phyloP scores from a whole-genome alignment of 1,284 basidiomycete species.

The Sparassis latifolia region DNA sequence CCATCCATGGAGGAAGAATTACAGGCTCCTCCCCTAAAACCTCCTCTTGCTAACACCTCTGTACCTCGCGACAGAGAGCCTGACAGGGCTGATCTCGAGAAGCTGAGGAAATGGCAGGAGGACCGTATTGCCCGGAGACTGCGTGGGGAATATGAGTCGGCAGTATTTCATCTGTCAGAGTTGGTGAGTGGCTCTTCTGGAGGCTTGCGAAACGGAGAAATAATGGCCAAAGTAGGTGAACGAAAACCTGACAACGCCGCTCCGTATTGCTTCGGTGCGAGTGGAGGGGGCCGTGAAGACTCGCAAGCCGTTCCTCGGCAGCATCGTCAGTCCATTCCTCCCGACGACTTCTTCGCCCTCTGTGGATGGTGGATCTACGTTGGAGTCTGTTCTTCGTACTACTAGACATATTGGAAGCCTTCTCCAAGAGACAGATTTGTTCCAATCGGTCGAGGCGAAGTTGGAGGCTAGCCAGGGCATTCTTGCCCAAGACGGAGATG shows the following conservation, averaged over 20 bases:
- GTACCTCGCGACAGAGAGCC: slow-evolving; percentile 51
- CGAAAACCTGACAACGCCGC: slow-evolving; percentile 50
- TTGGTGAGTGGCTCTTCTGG: slow-evolving; percentile 43
- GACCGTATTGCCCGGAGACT: slow-evolving; percentile 60
- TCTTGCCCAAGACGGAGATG: slow-evolving; percentile 58
- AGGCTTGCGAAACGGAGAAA: not conserved
- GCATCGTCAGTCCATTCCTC: slow-evolving; percentile 69
- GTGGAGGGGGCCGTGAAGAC: slow-evolving; percentile 75
- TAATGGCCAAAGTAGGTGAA: slow-evolving; percentile 44
- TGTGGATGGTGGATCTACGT: slow-evolving; percentile 30
- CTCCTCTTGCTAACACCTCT: slow-evolving; percentile 48
- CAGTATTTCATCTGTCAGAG: slow-evolving; percentile 60
- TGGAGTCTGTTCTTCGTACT: slow-evolving; percentile 64
- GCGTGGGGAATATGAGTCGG: slow-evolving; percentile 73
- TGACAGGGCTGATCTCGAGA: slow-evolving; percentile 37
- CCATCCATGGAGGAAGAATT: slow-evolving; percentile 20
- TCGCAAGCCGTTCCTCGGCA: slow-evolving; percentile 73
- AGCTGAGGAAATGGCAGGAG: slow-evolving; percentile 63
- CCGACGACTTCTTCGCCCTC: slow-evolving; percentile 3
- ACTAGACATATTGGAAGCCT: slow-evolving; percentile 61
- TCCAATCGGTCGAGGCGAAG: slow-evolving; percentile 62
- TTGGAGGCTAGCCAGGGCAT: slow-evolving; percentile 61
- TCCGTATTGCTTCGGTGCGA: slow-evolving; percentile 70
- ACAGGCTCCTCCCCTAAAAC: slow-evolving; percentile 30
- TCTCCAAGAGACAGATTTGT: slow-evolving; percentile 70